Evolutionary conservation across 129 eudicot species (phyloP), one percentile per base, ranked within the genome.

Genomic region (Artemisia annua): DNA sequence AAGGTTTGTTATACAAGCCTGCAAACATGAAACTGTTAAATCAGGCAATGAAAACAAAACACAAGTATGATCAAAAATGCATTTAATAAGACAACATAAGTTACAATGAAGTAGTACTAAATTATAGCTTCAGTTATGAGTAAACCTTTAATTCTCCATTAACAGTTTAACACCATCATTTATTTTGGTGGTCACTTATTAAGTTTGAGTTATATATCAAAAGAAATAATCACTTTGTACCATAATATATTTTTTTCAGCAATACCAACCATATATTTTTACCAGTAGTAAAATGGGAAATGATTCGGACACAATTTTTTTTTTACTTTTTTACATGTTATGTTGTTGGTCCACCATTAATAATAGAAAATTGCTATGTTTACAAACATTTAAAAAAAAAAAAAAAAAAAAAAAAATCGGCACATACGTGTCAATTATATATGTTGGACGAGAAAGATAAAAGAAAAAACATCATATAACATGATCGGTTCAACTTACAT

Each of bases 61-160:
- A 20, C n/a, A 7, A 16, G 13, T 35, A 35, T 57, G 28, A 49
- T 28, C 20, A 19, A 39, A 15, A 28, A 16, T 22, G 11, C 43
- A 43, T 67, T 28, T 67, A 48, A 19, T 61, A 48, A 30, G 48
- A 76, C 53, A 58, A 69, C 19, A 32, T 69, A 70, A 49, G 71
- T 69, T 77, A 69, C 70, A 19, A 17, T 67, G 26, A 54, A 18
- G 74, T 61, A 11, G 30, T 20, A 10, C 8, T 68, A 28, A 49
- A 77, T 49, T 60, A 60, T 14, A n/a, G 62, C 62, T 32, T 70
- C 66, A 55, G 76, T 77, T 70, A 69, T 61, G 61, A 49, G 44
- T 49, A 17, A 22, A 56, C 55, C 46, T 55, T 66, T 67, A 67
- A 43, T 67, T 67, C 68, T 70, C n/a, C 76, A 62, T 71, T 77